Evolutionary conservation across 768 basidiomycete species (phyloP).

Genomic region (Glaciozyma antarctica): DNA sequence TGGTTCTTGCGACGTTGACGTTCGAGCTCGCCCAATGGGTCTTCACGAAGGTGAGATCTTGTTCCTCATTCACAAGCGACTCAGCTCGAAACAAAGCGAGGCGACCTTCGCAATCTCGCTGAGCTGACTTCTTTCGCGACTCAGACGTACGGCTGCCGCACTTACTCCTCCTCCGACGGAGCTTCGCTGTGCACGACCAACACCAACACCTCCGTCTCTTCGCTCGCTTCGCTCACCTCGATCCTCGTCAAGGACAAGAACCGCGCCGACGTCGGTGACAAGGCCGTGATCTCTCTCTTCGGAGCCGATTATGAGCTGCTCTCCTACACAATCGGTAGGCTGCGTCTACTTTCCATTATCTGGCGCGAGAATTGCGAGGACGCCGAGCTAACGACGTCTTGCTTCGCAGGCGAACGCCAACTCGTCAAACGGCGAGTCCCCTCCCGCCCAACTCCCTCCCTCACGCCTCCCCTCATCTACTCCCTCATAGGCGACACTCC

Average conservation of each 20-base stretch:
- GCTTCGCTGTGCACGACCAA: conserved; percentile 10
- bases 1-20: conserved; percentile 19
- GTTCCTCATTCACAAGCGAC: neutral
- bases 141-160: conserved; percentile 12
- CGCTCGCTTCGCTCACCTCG: conserved; percentile 4
- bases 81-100: neutral
- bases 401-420: conserved; percentile 12
- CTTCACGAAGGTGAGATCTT: conserved; percentile 10
- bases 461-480: conserved; percentile 21
- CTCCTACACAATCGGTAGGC: conserved; percentile 12
- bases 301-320: conserved; percentile 24
- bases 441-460: conserved; percentile 4
- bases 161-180: neutral
- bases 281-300: conserved; percentile 14
- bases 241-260: conserved; percentile 4
- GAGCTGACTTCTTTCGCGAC: neutral
- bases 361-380: neutral
- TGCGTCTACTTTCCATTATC: too few species aligned
- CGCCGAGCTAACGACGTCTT: too few species aligned
- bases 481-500: conserved; percentile 24
- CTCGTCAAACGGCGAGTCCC: conserved; percentile 25
- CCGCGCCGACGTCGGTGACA: conserved; percentile 13
- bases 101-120: neutral
- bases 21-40: conserved; percentile 25
- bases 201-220: neutral